Base-by-base conservation (phyloP, 2,329 filamentous ascomycete genomes). In the Pseudogymnoascus verrucosus region DNA sequence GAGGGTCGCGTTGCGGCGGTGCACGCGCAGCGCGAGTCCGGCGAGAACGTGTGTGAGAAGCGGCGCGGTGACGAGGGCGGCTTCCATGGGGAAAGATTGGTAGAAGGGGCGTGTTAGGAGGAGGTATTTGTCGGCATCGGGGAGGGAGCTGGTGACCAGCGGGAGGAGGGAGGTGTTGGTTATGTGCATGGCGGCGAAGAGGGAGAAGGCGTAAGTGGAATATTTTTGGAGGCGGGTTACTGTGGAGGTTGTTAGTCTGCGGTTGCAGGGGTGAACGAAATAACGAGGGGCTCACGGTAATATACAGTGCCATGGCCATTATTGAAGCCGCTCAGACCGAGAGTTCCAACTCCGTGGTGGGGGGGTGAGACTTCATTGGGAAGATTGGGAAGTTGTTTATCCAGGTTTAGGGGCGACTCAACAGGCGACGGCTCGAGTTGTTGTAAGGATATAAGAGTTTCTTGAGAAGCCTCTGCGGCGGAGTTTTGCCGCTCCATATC, bases 61-160 rank as follows among this genome's bases (percentile, higher is more conserved):
- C 1, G 93, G 92, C 1, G 91, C 75, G 47, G 82, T 86, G 65
- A 98, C 84, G 66, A 98, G 81, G 19, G 96, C 78, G 3, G 91
- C 90, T 73, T 97, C 93, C 61, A 89, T 82, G 14, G 90, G 78
- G 1, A 88, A 82, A 1, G 91, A 93, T 76, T 97, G 93, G 79
- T 98, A 98, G 75, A 95, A 87, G 60, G 96, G 93, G 66, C 93
- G 86, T 28, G 92, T 93, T 75, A 96, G 90, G 67, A 98, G 88
- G 60, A 98, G 86, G 76, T 92, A 96, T 60, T 86, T 87, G 73
- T 97, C 93, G 65, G 89, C 89, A 62, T 86, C 83, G 7, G 88
- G 78, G 5, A 95, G 84, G 54, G 89, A 91, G 64, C 82, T 84
- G 42, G 89, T 91, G 60, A 87, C 70, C 39, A 95, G 84, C 0